Evolutionary conservation across 805 yeast species (phyloP), one percentile per base, ranked within the genome.

Genomic region (Candida sithepensis): DNA sequence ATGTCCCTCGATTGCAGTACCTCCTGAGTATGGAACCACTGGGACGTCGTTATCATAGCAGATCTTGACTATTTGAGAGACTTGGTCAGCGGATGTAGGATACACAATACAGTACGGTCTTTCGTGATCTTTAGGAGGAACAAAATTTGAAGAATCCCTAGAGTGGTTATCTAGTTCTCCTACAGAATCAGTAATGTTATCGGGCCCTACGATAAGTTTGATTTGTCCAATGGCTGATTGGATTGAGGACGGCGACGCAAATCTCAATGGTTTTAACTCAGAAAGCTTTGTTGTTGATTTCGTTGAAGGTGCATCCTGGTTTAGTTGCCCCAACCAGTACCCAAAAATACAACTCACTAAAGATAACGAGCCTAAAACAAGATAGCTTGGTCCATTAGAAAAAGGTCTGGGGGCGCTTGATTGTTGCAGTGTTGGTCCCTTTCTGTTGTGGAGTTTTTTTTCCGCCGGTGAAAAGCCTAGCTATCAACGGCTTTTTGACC

Each of bases 1-100:
- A 58, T 87, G 90, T 6, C 94, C 95, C 64, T 86, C 95, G 42
- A 86, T 69, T 0, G 91, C 83, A 0, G 92, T 81, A 16, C 88
- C 88, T 12, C 94, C 94, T 2, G 87, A 78, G 50, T 69, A 83
- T 2, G 92, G 89, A 12, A 86, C 79, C 40, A 86, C 79, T 3
- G 95, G 92, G 7, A 87, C 75, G 28, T 68, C 55, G 78, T 79
- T 66, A 84, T 70, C 16, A 85, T 72, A 41, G 71, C 67, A 42
- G 14, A 42, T 42, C 23, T 42, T 42, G 12, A 42, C 22, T 3
- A 42, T 24, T 18, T 42, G 40, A 0, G 89, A 81, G 0, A 87
- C 88, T 52, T 85, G 82, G 48, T 82, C 81, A 1, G 88, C 82
- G 45, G 75, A 66, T 13, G 69, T 70, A 2, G 91, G 91, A 57